phyloP scores from a whole-genome alignment of 768 basidiomycete genomes.

The Termitomyces titanicus region DNA sequence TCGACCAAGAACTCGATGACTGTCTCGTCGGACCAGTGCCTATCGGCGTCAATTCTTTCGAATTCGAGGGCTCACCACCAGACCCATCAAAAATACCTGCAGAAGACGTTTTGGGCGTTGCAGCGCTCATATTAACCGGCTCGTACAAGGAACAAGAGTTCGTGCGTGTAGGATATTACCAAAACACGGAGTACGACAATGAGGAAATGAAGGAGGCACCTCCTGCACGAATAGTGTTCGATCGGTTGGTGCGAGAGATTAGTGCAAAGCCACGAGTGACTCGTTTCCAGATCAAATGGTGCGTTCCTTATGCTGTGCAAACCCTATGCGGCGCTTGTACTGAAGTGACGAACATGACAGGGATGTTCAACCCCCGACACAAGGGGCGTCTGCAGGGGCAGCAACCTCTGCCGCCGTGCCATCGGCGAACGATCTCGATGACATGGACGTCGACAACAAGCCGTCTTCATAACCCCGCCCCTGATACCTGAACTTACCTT shows the following conservation, averaged over 20 bases:
- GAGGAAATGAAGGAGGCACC: constrained; percentile 83
- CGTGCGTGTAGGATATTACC: constrained; percentile 99
- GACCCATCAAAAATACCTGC: constrained; percentile 80
- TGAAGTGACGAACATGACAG: constrained; percentile 27
- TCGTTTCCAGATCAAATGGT: constrained; percentile 88
- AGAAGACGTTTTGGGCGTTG: constrained; percentile 92
- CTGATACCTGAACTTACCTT: neutral
- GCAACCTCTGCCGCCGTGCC: constrained; percentile 72
- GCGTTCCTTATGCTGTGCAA: constrained; percentile 21
- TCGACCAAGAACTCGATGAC: constrained; percentile 96
- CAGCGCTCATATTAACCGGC: constrained; percentile 94
- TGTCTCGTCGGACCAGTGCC: constrained; percentile 98
- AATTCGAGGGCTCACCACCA: constrained; percentile 88
- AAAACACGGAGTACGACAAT: constrained; percentile 97
- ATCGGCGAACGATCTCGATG: constrained; percentile 64
- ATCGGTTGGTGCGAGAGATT: constrained; percentile 81
- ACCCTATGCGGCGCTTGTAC: neutral
- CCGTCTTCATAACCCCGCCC: constrained; percentile 17
- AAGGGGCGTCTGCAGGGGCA: constrained; percentile 48
- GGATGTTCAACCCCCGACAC: constrained; percentile 58
- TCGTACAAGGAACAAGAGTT: constrained; percentile 97
- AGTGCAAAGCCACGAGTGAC: constrained; percentile 93
- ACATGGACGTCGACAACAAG: constrained; percentile 26
- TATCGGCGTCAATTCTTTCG: constrained; percentile 94
- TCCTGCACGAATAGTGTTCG: constrained; percentile 67